Base-by-base conservation (phyloP, 441 rosid species). In the Corymbia calophylla region DNA sequence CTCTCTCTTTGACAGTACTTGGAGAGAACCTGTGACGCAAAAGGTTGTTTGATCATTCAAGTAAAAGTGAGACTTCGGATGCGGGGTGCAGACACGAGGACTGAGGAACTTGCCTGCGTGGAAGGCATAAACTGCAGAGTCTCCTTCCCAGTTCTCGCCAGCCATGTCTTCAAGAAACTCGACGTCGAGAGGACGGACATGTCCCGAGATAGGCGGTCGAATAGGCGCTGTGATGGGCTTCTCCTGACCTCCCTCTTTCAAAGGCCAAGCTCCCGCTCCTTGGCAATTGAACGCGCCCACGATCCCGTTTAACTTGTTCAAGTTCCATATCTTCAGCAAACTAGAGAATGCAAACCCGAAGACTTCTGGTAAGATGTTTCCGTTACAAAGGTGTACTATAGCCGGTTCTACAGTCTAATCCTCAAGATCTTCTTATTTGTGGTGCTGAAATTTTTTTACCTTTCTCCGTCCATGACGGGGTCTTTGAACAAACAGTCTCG, bases 271-370 rank as follows among this genome's bases (percentile, higher is more conserved):
- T 91, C 97, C 97, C 17, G 94, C 95, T 77, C 96, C 97, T 94
- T 95, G 98, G 92, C 97, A 95, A 91, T 95, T 95, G 88, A 96
- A 95, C 88, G 92, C 94, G 84, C 98, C 97, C 8, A 96, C 49
- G 10, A 95, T 95, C 47, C 95, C 96, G 1, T 93, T 89, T 92
- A 92, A 92, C 77, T 92, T 94, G 92, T 96, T 96, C 92, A 95
- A 44, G 92, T 95, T 96, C 98, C 94, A 94, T 47, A 95, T 91
- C 91, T 94, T 94, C 87, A 94, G 86, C 89, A 95, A 89, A 80
- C 96, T 93, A 91, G 86, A 88, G 60, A 89, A 62, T 29, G 47
- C 66, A 6, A 73, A 21, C 47, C 29, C 16, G 5, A 21, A 73
- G 29, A 19, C 82, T 73, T 11, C 49, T 21, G 15, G 39, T 49